These are phyloP conservation scores for Sphagnum magellanicum DNA, from an alignment of 228 moss, liverwort and hornwort species.

Conservation along the genomic window DNA sequence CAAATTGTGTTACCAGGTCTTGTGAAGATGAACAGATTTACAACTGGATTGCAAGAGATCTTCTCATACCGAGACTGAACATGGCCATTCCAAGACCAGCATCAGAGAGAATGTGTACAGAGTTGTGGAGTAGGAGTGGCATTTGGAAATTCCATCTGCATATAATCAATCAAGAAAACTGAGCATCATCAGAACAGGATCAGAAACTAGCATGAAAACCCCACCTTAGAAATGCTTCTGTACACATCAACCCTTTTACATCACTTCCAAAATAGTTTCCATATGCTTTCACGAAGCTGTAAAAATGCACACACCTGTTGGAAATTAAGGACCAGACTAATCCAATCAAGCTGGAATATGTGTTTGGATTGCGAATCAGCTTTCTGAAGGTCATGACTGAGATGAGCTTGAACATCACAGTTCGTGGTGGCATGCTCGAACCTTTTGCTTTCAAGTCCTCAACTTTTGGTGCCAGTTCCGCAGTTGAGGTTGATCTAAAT, in stretches of 20 bases:
- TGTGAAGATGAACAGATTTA: too few relatives aligned
- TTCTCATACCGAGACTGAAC: slow-evolving; percentile 46
- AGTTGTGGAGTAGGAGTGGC: slow-evolving; percentile 36
- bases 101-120: slow-evolving; percentile 42
- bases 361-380: slow-evolving; percentile 49
- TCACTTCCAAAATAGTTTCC: too few relatives aligned
- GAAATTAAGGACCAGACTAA: slow-evolving; percentile 40
- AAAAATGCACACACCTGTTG: slow-evolving; percentile 19
- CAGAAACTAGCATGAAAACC: too few relatives aligned
- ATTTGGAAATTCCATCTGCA: slow-evolving; percentile 33
- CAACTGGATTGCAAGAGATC: too few relatives aligned
- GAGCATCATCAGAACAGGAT: not conserved
- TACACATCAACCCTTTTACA: too few relatives aligned
- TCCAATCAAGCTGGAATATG: slow-evolving; percentile 39
- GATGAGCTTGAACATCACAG: slow-evolving; percentile 39
- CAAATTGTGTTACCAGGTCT: too few relatives aligned
- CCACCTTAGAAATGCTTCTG: too few relatives aligned
- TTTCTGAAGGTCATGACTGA: slow-evolving; percentile 41
- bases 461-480: slow-evolving; percentile 38
- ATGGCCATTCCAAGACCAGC: slow-evolving; percentile 58
- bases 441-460: slow-evolving; percentile 17
- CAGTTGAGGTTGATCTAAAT: slow-evolving; percentile 35
- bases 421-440: slow-evolving; percentile 26
- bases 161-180: not conserved
- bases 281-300: not conserved